Percentiles rank a stretch among this genome's conserved stretches.
Conservation (phyloP, 2,329 filamentous ascomycete genomes). For the Verticillium isaacii region DNA sequence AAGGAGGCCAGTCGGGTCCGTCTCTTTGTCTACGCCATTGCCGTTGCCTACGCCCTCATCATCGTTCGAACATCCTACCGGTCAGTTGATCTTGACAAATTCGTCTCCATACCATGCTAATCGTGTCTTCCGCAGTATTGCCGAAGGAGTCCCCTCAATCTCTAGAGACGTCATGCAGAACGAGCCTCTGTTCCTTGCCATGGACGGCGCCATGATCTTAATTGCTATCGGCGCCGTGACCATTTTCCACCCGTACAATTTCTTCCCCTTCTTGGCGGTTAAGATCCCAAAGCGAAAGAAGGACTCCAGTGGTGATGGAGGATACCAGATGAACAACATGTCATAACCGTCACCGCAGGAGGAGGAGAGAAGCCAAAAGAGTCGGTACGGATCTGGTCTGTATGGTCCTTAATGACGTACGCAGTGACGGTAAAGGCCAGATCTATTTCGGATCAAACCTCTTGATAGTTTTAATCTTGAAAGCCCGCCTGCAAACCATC, state of each 20-base stretch:
- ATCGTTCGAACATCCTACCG: constrained; percentile 11
- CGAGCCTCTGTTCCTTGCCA: constrained; percentile 9
- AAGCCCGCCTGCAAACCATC: too few species aligned
- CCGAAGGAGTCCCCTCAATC: constrained; percentile 3
- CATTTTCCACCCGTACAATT: constrained; percentile 5
- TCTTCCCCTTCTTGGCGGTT: neutral
- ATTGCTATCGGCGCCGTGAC: constrained; percentile 5
- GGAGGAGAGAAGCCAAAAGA: neutral
- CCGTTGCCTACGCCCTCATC: constrained; percentile 8
- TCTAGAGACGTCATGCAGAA: constrained; percentile 8
- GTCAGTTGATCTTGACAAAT: neutral
- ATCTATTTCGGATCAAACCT: too few species aligned
- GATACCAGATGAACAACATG: neutral
- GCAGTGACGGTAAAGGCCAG: too few species aligned
- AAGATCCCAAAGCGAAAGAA: neutral
- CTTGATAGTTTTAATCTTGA: too few species aligned
- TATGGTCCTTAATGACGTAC: too few species aligned
- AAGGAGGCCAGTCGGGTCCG: neutral
- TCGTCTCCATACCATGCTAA: neutral
- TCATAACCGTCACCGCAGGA: neutral
- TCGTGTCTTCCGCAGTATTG: neutral
- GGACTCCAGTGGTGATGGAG: neutral
- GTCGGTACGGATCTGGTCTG: too few species aligned
- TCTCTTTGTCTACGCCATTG: constrained; percentile 6
- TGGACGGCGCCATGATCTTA: constrained; percentile 12